Percentiles rank a stretch among this genome's conserved stretches.
Conservation (phyloP, 1,284 basidiomycete species). For the Sanguinoderma infundibulare region DNA sequence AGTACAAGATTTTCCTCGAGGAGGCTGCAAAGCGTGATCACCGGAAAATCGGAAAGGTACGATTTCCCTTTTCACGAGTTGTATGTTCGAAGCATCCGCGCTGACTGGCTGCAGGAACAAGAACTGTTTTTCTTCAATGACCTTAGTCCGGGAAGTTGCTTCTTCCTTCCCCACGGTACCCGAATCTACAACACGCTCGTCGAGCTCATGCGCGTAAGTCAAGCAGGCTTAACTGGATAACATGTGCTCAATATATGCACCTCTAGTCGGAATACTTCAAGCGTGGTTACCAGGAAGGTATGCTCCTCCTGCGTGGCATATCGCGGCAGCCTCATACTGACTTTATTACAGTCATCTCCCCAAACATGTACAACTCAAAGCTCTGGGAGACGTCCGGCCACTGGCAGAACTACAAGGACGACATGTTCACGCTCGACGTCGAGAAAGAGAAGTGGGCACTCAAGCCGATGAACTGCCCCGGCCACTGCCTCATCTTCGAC, state of each 20-base stretch:
- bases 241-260: constrained; percentile 3
- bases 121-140: constrained; percentile 99
- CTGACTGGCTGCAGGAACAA: constrained; percentile 67
- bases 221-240: not conserved
- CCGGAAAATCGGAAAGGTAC: constrained; percentile 88
- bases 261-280: constrained; percentile 79
- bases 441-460: constrained; percentile 96
- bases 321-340: not conserved
- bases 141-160: constrained; percentile 91
- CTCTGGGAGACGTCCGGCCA: constrained; percentile 99
- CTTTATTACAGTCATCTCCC: constrained; percentile 79
- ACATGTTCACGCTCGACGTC: constrained; percentile 94
- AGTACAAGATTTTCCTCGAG: constrained; percentile 95
- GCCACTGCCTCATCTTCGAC: constrained; percentile 97
- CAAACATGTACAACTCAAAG: constrained; percentile 97
- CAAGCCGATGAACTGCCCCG: constrained; percentile 99
- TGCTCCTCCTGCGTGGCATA: constrained; percentile 1
- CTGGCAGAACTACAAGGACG: constrained; percentile 97
- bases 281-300: constrained; percentile 87
- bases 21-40: constrained; percentile 99
- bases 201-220: constrained; percentile 85
- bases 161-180: constrained; percentile 97
- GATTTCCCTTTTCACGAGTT: constrained; percentile 3
- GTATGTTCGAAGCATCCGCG: not conserved
- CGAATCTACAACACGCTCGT: constrained; percentile 96